These are phyloP conservation scores for Entonaema liquescens DNA, from an alignment of 495 filamentous ascomycete species.

Conservation along the genomic window DNA sequence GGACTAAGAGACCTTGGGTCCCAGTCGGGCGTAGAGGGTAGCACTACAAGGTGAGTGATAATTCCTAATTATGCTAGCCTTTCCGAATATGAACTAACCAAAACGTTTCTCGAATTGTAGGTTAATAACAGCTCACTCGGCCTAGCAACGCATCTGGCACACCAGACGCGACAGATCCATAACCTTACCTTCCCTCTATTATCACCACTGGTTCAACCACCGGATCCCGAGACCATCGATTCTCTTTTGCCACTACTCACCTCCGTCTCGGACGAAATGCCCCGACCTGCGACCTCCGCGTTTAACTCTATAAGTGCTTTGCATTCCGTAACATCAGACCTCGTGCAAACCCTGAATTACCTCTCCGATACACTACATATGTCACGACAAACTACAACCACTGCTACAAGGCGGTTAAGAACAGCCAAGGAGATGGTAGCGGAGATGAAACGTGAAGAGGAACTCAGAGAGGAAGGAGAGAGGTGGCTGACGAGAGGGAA, in stretches of 20 bases:
- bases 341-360: constrained; percentile 80
- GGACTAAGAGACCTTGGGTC: constrained; percentile 78
- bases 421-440: constrained; percentile 81
- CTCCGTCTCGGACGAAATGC: constrained; percentile 63
- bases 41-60: constrained; percentile 72
- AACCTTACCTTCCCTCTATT: constrained; percentile 80
- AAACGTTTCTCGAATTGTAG: constrained; percentile 55
- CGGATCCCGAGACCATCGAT: constrained; percentile 68
- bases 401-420: constrained; percentile 77
- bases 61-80: not conserved
- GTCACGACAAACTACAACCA: constrained; percentile 84
- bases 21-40: constrained; percentile 82
- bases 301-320: constrained; percentile 67
- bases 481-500: constrained; percentile 80
- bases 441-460: constrained; percentile 83
- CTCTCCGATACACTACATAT: constrained; percentile 95
- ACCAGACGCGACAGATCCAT: constrained; percentile 84
- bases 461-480: constrained; percentile 79
- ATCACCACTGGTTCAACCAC: constrained; percentile 62
- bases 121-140: constrained; percentile 86
- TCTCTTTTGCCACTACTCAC: constrained; percentile 70
- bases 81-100: constrained; percentile 11
- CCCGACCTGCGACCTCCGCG: constrained; percentile 60
- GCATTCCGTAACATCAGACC: constrained; percentile 74
- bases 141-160: constrained; percentile 79